Conservation (phyloP, 768 basidiomycete species). For the Hydnum rufescens region DNA sequence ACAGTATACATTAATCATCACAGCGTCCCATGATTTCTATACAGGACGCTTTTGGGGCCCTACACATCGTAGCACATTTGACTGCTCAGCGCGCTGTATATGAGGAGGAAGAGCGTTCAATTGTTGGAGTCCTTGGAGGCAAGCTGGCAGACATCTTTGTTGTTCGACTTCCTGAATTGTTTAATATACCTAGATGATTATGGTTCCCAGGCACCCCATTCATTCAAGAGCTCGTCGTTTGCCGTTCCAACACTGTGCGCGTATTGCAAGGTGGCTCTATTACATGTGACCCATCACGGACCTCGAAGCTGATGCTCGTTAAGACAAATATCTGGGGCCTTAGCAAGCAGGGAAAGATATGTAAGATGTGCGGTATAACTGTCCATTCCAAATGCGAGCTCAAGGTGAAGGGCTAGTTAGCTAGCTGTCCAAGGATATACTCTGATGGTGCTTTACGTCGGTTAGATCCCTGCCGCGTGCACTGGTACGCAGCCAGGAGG, state of each 20-base stretch:
- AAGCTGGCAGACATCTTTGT: slow-evolving; percentile 12
- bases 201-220: slow-evolving; percentile 48
- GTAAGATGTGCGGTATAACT: slow-evolving; percentile 53
- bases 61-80: not conserved
- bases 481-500: slow-evolving; percentile 5
- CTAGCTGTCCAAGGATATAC: not conserved
- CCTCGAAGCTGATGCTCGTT: not conserved
- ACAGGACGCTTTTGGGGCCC: not conserved
- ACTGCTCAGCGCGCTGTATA: slow-evolving; percentile 19
- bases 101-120: slow-evolving; percentile 41
- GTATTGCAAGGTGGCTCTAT: slow-evolving; percentile 47
- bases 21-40: not conserved
- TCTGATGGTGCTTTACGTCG: not conserved
- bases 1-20: too few species aligned
- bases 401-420: slow-evolving; percentile 30
- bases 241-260: slow-evolving; percentile 68
- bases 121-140: slow-evolving; percentile 46
- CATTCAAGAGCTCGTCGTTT: slow-evolving; percentile 71
- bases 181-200: slow-evolving; percentile 38
- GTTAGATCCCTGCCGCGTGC: slow-evolving; percentile 59
- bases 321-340: slow-evolving; percentile 76
- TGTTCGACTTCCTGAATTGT: not conserved
- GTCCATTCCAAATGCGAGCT: slow-evolving; percentile 76
- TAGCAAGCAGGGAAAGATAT: slow-evolving; percentile 73
- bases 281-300: slow-evolving; percentile 1